Evolutionary conservation across 139 green algal species (phyloP).

Genomic region (Cymbomonas tetramitiformis): DNA sequence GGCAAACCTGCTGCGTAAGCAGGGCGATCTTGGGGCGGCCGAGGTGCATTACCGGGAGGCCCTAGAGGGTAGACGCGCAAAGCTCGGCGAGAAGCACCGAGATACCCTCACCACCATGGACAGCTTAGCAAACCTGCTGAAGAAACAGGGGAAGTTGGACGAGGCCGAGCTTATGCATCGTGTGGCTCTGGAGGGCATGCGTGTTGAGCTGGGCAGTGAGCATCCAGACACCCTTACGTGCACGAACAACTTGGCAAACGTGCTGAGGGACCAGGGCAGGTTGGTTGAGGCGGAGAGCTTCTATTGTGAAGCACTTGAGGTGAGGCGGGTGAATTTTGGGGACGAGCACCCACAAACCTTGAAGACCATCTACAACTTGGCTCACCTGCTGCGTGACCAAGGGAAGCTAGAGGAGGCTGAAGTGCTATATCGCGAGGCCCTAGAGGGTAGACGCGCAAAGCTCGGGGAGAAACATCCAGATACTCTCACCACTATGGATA

Average conservation of each 20-base stretch:
- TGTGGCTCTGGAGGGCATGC: neutral
- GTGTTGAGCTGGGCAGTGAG: constrained; percentile 1
- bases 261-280: neutral
- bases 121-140: constrained; percentile 12
- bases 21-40: neutral
- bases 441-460: no score
- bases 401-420: neutral
- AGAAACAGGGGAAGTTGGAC: neutral
- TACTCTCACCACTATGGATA: no score
- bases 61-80: neutral
- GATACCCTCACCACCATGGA: constrained; percentile 9
- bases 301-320: constrained; percentile 2
- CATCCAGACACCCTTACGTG: constrained; percentile 18
- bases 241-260: constrained; percentile 15
- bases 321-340: neutral
- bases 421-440: neutral
- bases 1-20: constrained; percentile 4
- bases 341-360: neutral
- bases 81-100: neutral
- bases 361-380: constrained; percentile 3
- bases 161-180: constrained; percentile 1
- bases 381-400: constrained; percentile 5
- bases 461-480: no score
- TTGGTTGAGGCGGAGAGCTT: constrained; percentile 7
- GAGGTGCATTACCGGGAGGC: neutral